These are phyloP conservation scores for Trametes pubescens DNA, from an alignment of 1,284 basidiomycete species.

Conservation along the genomic window DNA sequence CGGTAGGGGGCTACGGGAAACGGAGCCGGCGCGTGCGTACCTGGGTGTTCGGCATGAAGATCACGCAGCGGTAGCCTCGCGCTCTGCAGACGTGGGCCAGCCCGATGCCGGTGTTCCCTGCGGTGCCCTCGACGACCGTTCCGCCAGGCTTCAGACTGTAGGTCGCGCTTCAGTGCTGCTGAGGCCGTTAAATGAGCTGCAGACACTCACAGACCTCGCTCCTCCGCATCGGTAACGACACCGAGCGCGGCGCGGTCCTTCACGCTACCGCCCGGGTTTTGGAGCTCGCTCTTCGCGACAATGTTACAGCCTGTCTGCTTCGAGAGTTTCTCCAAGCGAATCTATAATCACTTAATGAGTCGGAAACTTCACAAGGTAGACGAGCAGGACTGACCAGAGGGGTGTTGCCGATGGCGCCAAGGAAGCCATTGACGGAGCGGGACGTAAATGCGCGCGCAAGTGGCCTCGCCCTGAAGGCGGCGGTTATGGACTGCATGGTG, in stretches of 20 bases:
- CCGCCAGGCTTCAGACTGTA: slow-evolving; percentile 88
- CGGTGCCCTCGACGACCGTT: slow-evolving; percentile 97
- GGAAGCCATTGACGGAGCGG: slow-evolving; percentile 80
- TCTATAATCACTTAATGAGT: slow-evolving; percentile 56
- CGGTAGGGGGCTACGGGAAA: not conserved
- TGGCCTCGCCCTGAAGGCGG: slow-evolving; percentile 31
- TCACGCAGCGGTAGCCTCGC: slow-evolving; percentile 97
- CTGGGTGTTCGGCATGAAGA: slow-evolving; percentile 99
- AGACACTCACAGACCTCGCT: slow-evolving; percentile 72
- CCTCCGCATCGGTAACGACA: slow-evolving; percentile 90
- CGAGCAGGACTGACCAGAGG: slow-evolving; percentile 72
- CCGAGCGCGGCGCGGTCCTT: slow-evolving; percentile 98
- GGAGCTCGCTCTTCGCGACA: slow-evolving; percentile 96
- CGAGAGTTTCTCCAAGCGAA: slow-evolving; percentile 86
- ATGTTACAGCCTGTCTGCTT: slow-evolving; percentile 90
- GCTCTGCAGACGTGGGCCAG: slow-evolving; percentile 95
- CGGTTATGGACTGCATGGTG: slow-evolving; percentile 35
- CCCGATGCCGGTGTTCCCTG: slow-evolving; percentile 99
- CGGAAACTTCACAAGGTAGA: not conserved
- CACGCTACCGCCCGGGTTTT: slow-evolving; percentile 98
- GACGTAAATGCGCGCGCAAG: slow-evolving; percentile 58
- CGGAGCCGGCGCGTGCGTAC: slow-evolving; percentile 45
- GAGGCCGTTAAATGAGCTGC: not conserved
- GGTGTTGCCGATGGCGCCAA: slow-evolving; percentile 93
- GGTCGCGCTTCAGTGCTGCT: slow-evolving; percentile 1